Percentiles rank a stretch among this genome's conserved stretches.
Conservation (phyloP, 257 asterid species). For the Asclepias syriaca region DNA sequence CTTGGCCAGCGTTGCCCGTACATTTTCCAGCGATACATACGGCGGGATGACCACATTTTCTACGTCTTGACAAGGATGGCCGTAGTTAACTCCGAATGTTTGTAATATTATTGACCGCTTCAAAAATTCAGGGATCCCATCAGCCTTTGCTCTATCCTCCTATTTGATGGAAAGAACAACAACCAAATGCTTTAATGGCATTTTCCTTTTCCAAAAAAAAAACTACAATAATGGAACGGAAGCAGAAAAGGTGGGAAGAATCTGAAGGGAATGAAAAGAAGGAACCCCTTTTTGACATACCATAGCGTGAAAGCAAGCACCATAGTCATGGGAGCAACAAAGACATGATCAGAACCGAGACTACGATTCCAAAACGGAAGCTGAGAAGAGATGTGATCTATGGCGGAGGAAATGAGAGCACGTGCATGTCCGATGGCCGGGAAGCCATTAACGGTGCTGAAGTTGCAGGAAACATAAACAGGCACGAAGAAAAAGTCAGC, state of each 20-base stretch:
- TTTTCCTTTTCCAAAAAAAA: background rate
- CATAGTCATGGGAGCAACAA: constrained; percentile 97
- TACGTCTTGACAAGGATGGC: constrained; percentile 83
- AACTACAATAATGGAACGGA: background rate
- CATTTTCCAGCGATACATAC: constrained; percentile 57
- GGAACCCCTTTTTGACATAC: constrained; percentile 22
- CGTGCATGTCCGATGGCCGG: constrained; percentile 95
- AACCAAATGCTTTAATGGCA: background rate
- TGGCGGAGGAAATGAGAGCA: constrained; percentile 47
- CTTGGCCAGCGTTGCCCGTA: constrained; percentile 42
- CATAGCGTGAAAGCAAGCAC: constrained; percentile 93
- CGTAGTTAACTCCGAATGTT: constrained; percentile 72
- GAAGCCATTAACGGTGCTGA: constrained; percentile 83
- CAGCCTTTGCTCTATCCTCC: constrained; percentile 81
- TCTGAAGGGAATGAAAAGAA: background rate
- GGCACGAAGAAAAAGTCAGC: constrained; percentile 94
- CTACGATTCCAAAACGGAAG: constrained; percentile 86
- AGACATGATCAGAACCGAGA: constrained; percentile 77
- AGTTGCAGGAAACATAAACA: constrained; percentile 82
- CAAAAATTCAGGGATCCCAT: constrained; percentile 72
- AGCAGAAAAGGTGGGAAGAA: background rate
- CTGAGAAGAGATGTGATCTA: constrained; percentile 40
- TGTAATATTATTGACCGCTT: constrained; percentile 61
- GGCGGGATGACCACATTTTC: constrained; percentile 84
- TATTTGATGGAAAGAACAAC: constrained; percentile 11